Percentiles rank a stretch among this genome's conserved stretches.
Conservation (phyloP, 2,329 filamentous ascomycete species). For the Diplodia sapinea region DNA sequence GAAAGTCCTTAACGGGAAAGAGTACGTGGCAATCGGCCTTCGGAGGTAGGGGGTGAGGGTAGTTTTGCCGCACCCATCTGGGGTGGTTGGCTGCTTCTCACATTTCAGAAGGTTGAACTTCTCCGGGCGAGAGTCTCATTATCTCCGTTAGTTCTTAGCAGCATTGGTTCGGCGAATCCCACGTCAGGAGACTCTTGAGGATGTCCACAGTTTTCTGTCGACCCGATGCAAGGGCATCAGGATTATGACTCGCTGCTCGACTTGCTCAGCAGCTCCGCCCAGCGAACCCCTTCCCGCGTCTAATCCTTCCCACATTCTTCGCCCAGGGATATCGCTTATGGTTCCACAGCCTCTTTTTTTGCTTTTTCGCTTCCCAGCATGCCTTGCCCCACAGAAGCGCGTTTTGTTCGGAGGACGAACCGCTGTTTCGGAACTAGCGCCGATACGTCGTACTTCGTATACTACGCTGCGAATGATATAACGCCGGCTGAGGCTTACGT, state of each 20-base stretch:
- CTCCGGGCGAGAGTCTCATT: constrained; percentile 8
- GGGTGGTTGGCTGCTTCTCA: not conserved
- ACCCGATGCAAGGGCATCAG: not conserved
- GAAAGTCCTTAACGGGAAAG: too few species aligned
- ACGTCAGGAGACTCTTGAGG: not conserved
- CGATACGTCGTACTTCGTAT: not conserved
- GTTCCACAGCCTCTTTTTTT: not conserved
- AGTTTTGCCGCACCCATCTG: too few species aligned
- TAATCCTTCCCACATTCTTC: not conserved
- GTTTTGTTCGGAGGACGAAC: not conserved
- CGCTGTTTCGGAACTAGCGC: not conserved
- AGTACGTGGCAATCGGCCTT: too few species aligned
- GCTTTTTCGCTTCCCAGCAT: constrained; percentile 3
- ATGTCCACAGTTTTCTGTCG: not conserved
- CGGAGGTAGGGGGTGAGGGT: too few species aligned
- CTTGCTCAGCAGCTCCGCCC: not conserved
- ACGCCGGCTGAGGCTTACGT: not conserved
- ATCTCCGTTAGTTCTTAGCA: not conserved
- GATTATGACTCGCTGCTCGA: not conserved
- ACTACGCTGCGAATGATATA: not conserved
- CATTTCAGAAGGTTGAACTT: not conserved
- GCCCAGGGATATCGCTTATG: constrained; percentile 8
- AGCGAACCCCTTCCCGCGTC: not conserved
- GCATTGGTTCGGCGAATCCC: not conserved
- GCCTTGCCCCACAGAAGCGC: not conserved